phyloP scores from a whole-genome alignment of 345 rosid species.

The Dipteronia dyeriana region DNA sequence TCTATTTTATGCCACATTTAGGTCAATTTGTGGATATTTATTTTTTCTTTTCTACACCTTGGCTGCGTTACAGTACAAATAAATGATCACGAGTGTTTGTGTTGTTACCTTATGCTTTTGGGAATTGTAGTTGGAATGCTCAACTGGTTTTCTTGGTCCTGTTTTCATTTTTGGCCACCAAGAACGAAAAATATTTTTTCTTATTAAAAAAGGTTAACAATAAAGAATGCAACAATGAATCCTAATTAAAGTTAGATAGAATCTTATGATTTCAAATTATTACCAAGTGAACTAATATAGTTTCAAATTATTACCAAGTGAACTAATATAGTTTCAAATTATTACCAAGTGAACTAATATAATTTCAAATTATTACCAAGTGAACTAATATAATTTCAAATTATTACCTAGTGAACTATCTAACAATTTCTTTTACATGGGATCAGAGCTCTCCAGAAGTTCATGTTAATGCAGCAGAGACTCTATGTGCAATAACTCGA shows the following conservation, averaged over 20 bases:
- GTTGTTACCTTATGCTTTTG: neutral
- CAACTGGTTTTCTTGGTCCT: neutral
- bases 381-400: neutral
- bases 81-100: neutral
- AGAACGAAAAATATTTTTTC: neutral
- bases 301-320: neutral
- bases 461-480: slow-evolving; percentile 94
- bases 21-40: neutral
- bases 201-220: neutral
- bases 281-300: neutral
- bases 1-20: neutral
- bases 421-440: slow-evolving; percentile 28
- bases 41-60: neutral
- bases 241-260: neutral
- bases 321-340: neutral
- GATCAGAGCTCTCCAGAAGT: slow-evolving; percentile 82
- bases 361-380: neutral
- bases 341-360: neutral
- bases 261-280: neutral
- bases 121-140: neutral
- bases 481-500: slow-evolving; percentile 88
- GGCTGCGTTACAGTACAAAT: neutral
- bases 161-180: neutral
- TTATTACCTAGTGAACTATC: slow-evolving; percentile 13
- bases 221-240: neutral